Evolutionary conservation across 306 rosid species (phyloP).

Genomic region (Citrullus mucosospermus): DNA sequence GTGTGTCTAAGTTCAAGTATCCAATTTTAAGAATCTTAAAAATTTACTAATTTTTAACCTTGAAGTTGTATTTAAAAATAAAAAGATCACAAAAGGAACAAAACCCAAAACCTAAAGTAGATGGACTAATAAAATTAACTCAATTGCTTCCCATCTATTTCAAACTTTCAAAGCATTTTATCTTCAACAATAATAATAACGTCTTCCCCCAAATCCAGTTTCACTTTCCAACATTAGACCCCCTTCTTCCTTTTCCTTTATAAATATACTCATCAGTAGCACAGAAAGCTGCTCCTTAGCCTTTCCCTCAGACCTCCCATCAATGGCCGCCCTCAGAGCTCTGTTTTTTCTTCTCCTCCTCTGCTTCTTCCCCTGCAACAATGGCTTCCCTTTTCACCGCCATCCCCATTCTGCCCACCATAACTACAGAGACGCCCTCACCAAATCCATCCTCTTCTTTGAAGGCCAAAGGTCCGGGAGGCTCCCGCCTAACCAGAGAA

Average conservation of each 20-base stretch:
- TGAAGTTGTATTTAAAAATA: too few relatives aligned
- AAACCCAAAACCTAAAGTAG: too few relatives aligned
- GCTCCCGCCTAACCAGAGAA: conserved; percentile 67
- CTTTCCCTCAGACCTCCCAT: not conserved
- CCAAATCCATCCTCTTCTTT: conserved; percentile 73
- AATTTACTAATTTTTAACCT: too few relatives aligned
- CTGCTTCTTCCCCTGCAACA: conserved; percentile 20
- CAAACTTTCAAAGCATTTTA: too few relatives aligned
- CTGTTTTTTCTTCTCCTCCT: conserved; percentile 13
- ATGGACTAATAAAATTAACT: too few relatives aligned
- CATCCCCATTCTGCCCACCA: conserved; percentile 44
- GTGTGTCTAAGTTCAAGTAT: too few relatives aligned
- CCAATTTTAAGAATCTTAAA: too few relatives aligned
- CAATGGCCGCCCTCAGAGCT: not conserved
- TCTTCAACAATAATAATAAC: not conserved
- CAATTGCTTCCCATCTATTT: too few relatives aligned
- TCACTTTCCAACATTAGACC: not conserved
- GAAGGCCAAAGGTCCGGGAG: conserved; percentile 89
- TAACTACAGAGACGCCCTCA: conserved; percentile 84
- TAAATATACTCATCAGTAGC: not conserved
- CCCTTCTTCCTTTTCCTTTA: not conserved
- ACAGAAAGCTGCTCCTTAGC: not conserved
- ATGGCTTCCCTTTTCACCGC: conserved; percentile 29
- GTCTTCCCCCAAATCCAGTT: not conserved
- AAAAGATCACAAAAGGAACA: too few relatives aligned